These are phyloP conservation scores for Suillus paluster DNA, from an alignment of 768 basidiomycete genomes.

Conservation along the genomic window DNA sequence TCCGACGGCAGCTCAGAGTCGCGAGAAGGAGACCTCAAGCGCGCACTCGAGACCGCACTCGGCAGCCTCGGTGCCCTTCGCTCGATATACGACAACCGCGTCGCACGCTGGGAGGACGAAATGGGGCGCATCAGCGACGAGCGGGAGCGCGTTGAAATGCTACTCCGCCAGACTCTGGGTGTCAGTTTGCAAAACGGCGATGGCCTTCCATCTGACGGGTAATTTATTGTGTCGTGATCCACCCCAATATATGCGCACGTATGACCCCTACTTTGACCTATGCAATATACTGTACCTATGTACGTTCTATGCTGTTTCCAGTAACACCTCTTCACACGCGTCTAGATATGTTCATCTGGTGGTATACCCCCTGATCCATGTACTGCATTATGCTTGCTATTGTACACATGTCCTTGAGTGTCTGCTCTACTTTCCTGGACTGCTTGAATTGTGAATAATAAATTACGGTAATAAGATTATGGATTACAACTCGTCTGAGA, in stretches of 20 bases:
- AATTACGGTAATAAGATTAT: neutral
- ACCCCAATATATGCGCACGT: neutral
- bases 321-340: too few relatives aligned
- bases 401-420: neutral
- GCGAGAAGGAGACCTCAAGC: conserved; percentile 67
- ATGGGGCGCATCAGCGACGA: conserved; percentile 69
- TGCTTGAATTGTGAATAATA: neutral
- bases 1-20: conserved; percentile 57
- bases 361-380: neutral
- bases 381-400: conserved; percentile 2
- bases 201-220: neutral
- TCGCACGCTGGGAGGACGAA: conserved; percentile 72
- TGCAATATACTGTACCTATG: conserved; percentile 6
- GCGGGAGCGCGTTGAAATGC: conserved; percentile 64
- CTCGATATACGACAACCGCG: conserved; percentile 69
- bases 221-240: neutral
- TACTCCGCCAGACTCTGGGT: conserved; percentile 68
- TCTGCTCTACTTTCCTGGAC: neutral
- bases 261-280: conserved; percentile 1
- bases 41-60: conserved; percentile 69
- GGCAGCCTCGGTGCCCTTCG: conserved; percentile 68
- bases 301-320: neutral
- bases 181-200: conserved; percentile 37
- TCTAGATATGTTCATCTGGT: conserved; percentile 3
- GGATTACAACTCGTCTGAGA: neutral